Percentiles rank a stretch among this genome's conserved stretches.
Conservation (phyloP, 306 rosid genomes). For the Ochetophila trinervis region DNA sequence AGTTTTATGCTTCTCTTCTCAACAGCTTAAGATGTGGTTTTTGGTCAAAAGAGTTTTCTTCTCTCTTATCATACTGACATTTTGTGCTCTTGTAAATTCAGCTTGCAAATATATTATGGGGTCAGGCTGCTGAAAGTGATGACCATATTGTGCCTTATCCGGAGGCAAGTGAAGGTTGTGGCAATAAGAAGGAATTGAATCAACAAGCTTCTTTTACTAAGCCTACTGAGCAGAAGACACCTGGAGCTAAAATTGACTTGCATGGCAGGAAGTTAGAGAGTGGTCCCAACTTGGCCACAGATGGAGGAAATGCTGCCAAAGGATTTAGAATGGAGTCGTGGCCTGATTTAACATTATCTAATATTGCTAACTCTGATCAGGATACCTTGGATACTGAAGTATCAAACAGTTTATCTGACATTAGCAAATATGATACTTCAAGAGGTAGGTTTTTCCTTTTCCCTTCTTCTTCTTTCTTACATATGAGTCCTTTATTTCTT, state of each 20-base stretch:
- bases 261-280: conserved; percentile 43
- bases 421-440: conserved; percentile 34
- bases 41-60: neutral
- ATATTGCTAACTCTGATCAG: conserved; percentile 43
- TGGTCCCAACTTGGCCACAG: conserved; percentile 35
- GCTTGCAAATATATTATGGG: conserved; percentile 93
- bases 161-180: conserved; percentile 52
- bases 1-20: neutral
- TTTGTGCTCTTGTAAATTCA: conserved; percentile 38
- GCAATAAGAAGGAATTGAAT: conserved; percentile 54
- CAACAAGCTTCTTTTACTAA: conserved; percentile 42
- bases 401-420: conserved; percentile 39
- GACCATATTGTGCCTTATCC: conserved; percentile 91
- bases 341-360: conserved; percentile 58
- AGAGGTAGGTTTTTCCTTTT: conserved; percentile 28
- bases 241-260: conserved; percentile 42
- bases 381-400: conserved; percentile 44
- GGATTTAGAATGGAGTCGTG: conserved; percentile 46
- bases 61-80: conserved; percentile 14
- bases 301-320: conserved; percentile 44
- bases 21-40: neutral
- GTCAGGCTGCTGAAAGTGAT: conserved; percentile 64
- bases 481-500: too few relatives aligned
- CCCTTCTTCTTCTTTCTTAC: neutral
- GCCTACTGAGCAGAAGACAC: conserved; percentile 50